Percentiles rank a stretch among this genome's conserved stretches.
phyloP scores from a whole-genome alignment of 75 land plant species.

The Ceratopteris richardii region DNA sequence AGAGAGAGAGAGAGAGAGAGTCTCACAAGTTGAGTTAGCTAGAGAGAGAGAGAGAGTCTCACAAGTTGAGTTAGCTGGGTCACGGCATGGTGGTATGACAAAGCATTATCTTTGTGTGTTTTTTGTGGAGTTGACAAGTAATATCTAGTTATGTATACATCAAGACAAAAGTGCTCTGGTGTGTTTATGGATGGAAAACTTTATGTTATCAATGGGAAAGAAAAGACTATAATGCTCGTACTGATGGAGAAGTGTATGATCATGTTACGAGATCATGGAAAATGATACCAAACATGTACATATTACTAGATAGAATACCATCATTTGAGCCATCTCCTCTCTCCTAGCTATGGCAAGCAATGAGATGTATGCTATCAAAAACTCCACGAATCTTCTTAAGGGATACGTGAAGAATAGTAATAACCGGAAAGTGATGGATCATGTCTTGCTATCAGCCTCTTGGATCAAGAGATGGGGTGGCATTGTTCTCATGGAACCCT shows the following conservation, averaged over 20 bases:
- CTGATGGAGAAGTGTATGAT: slow-evolving; percentile 40
- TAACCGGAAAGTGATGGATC: slow-evolving; percentile 28
- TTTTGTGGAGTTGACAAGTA: too few species aligned
- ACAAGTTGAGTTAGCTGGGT: too few species aligned
- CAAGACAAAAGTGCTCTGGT: slow-evolving; percentile 39
- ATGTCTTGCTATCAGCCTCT: slow-evolving; percentile 17
- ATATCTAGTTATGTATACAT: slow-evolving; percentile 20
- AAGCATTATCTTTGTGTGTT: too few species aligned
- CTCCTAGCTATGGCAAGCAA: slow-evolving; percentile 38
- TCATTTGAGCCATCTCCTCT: slow-evolving; percentile 27
- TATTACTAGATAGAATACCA: slow-evolving; percentile 6
- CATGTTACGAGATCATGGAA: slow-evolving; percentile 24
- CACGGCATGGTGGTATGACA: too few species aligned
- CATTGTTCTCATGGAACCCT: slow-evolving; percentile 19
- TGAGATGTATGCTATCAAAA: slow-evolving; percentile 32
- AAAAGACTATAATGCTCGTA: slow-evolving; percentile 11
- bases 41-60: too few species aligned
- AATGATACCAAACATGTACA: slow-evolving; percentile 38
- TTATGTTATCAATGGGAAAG: slow-evolving; percentile 39
- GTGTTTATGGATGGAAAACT: slow-evolving; percentile 38
- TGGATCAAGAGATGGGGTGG: slow-evolving; percentile 19
- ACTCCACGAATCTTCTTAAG: slow-evolving; percentile 24
- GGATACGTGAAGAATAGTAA: slow-evolving; percentile 22
- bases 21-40: too few species aligned
- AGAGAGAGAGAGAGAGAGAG: too few species aligned